A percentile compares a stretch with the other conserved stretches of the same genome.
phyloP scores from a whole-genome alignment of 2,329 filamentous ascomycete species.

The Trichophyton mentagrophytes region DNA sequence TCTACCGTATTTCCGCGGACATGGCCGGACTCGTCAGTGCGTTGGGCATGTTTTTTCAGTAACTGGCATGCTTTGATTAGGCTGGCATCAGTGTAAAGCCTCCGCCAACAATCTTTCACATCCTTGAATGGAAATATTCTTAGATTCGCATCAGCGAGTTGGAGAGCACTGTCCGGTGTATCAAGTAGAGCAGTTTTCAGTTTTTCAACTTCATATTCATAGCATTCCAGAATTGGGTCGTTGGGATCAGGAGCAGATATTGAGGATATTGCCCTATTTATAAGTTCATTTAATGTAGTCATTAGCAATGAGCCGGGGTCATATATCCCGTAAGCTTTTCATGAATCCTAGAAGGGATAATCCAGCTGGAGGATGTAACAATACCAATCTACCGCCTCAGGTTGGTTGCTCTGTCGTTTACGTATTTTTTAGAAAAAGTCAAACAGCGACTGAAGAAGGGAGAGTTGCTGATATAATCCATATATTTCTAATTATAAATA shows the following conservation, averaged over 20 bases:
- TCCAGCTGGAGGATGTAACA: no score
- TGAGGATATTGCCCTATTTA: conserved; percentile 18
- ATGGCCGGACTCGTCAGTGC: background rate
- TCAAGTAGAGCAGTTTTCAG: conserved; percentile 19
- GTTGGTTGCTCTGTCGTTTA: no score
- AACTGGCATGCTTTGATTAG: conserved; percentile 33
- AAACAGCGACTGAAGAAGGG: no score
- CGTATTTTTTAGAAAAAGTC: no score
- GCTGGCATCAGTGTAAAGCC: conserved; percentile 46
- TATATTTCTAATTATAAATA: no score
- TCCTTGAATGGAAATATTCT: conserved; percentile 45
- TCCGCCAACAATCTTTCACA: conserved; percentile 44
- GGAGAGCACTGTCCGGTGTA: conserved; percentile 31
- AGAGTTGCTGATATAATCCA: no score
- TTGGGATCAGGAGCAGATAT: conserved; percentile 19
- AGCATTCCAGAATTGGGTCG: conserved; percentile 28
- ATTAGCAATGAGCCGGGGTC: background rate
- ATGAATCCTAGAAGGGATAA: background rate
- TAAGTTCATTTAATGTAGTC: conserved; percentile 14
- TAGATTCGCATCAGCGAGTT: conserved; percentile 41
- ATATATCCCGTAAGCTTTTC: background rate
- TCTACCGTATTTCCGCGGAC: background rate
- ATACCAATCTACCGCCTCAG: no score
- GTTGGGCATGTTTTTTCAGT: conserved; percentile 14
- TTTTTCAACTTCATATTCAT: conserved; percentile 16